Percentiles rank a stretch among this genome's conserved stretches.
Conservation (phyloP, 2,329 filamentous ascomycete species). For the Ceratocystis destructans region DNA sequence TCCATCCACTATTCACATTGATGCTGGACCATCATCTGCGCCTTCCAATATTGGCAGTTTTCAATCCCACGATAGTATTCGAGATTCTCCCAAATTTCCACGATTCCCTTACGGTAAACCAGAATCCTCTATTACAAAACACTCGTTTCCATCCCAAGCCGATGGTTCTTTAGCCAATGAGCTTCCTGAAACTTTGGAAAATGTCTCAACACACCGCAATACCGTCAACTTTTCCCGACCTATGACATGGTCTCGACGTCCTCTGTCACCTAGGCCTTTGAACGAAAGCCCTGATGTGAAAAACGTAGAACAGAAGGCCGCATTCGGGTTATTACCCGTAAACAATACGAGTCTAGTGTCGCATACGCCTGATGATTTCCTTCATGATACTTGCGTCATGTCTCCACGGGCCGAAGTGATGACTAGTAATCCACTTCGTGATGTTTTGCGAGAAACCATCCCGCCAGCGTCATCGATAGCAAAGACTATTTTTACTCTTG, state of each 20-base stretch:
- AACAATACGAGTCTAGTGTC: not conserved
- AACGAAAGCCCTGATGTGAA: not conserved
- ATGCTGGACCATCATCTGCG: slow-evolving; percentile 52
- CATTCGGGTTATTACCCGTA: not conserved
- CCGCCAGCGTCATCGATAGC: not conserved
- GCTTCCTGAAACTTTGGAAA: not conserved
- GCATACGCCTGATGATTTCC: slow-evolving; percentile 21
- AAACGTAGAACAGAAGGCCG: not conserved
- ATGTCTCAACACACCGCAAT: not conserved
- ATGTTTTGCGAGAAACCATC: slow-evolving; percentile 20
- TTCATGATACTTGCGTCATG: slow-evolving; percentile 45
- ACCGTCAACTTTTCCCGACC: slow-evolving; percentile 15
- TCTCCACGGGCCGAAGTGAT: slow-evolving; percentile 61
- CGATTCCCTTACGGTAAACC: slow-evolving; percentile 29
- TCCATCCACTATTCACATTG: slow-evolving; percentile 36
- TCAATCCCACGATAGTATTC: slow-evolving; percentile 37
- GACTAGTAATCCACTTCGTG: slow-evolving; percentile 52
- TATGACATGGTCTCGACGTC: slow-evolving; percentile 27
- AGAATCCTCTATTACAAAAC: not conserved
- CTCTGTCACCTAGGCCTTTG: slow-evolving; percentile 33
- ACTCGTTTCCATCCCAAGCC: not conserved
- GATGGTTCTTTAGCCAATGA: not conserved
- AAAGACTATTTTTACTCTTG: slow-evolving; percentile 37
- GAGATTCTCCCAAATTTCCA: slow-evolving; percentile 29
- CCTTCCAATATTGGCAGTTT: slow-evolving; percentile 42